These are phyloP conservation scores for Sordariomycetes sp. DNA, from an alignment of 2,329 filamentous ascomycete genomes.

Conservation along the genomic window DNA sequence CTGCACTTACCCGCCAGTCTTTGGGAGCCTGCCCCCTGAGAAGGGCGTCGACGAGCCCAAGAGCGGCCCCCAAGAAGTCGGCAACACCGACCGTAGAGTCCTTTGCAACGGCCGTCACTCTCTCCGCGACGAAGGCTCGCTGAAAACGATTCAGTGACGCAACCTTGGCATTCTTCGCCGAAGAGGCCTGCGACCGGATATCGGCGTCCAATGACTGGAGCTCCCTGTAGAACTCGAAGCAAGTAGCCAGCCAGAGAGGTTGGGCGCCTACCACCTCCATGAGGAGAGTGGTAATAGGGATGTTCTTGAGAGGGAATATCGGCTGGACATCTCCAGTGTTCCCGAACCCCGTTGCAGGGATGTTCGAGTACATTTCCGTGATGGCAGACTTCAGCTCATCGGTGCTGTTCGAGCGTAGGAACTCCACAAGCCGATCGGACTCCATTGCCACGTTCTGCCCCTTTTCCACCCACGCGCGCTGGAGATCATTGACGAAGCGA, in stretches of 20 bases:
- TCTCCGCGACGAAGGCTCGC: constrained; percentile 43
- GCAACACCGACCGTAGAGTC: constrained; percentile 48
- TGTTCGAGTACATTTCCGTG: constrained; percentile 20
- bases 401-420: constrained; percentile 2
- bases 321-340: constrained; percentile 34
- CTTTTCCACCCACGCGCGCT: neutral
- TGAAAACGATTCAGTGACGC: constrained; percentile 49
- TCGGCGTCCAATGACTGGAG: constrained; percentile 28
- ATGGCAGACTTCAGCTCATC: constrained; percentile 16
- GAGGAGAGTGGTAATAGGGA: constrained; percentile 36
- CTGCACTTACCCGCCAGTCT: constrained; percentile 6
- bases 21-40: constrained; percentile 18
- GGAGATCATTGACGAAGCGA: constrained; percentile 6
- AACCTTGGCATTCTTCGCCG: constrained; percentile 34
- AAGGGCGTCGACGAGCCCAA: constrained; percentile 31
- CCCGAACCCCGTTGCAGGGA: constrained; percentile 15
- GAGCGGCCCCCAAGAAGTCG: constrained; percentile 29
- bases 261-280: constrained; percentile 15
- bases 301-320: constrained; percentile 49
- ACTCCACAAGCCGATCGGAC: constrained; percentile 1
- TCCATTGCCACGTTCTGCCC: neutral
- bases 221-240: constrained; percentile 39
- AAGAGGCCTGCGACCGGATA: constrained; percentile 28
- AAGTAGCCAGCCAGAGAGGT: constrained; percentile 37
- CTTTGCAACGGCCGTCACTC: constrained; percentile 44